These are phyloP conservation scores for Akanthomyces muscarius DNA, from an alignment of 2,329 filamentous ascomycete genomes.

Conservation along the genomic window DNA sequence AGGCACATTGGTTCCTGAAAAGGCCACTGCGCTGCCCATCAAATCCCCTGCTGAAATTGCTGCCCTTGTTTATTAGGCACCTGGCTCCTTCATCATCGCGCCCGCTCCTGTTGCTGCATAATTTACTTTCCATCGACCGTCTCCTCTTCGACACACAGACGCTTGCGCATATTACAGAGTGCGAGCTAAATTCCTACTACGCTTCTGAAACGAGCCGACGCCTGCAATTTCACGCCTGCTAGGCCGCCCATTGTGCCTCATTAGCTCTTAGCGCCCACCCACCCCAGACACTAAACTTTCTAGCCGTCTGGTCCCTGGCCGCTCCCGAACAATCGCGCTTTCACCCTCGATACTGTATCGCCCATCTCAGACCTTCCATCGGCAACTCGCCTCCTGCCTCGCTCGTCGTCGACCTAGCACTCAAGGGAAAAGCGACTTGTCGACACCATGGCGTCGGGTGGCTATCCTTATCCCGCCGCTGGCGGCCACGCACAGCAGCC, in stretches of 20 bases:
- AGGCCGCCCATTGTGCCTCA: background rate
- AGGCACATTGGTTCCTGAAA: background rate
- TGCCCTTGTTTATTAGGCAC: background rate
- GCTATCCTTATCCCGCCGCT: slow-evolving; percentile 51
- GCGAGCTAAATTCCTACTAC: background rate
- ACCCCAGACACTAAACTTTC: slow-evolving; percentile 14
- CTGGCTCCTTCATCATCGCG: slow-evolving; percentile 7
- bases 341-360: background rate
- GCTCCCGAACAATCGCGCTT: background rate
- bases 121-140: background rate
- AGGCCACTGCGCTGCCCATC: background rate
- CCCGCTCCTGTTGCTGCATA: background rate
- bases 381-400: background rate
- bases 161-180: background rate
- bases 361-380: background rate
- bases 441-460: slow-evolving; percentile 56
- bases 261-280: slow-evolving; percentile 14
- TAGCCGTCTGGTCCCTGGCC: slow-evolving; percentile 1
- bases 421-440: background rate
- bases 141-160: background rate
- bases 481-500: slow-evolving; percentile 32
- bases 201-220: slow-evolving; percentile 12
- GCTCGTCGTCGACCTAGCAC: background rate
- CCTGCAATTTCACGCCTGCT: slow-evolving; percentile 11
- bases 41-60: slow-evolving; percentile 3